phyloP scores from a whole-genome alignment of 768 basidiomycete species.

The Calocera cornea region DNA sequence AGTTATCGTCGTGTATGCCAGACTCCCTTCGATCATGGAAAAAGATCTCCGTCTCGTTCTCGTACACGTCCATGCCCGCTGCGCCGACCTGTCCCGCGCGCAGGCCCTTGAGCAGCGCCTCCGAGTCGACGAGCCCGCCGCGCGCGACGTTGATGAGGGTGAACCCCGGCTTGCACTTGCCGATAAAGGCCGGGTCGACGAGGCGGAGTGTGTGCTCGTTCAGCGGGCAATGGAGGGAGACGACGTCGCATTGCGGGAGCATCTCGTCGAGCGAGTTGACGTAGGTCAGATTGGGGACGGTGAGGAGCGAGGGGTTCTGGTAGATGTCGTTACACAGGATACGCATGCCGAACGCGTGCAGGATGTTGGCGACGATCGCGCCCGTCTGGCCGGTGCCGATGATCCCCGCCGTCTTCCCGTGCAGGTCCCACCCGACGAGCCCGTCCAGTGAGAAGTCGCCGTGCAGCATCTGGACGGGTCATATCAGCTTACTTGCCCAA shows the following conservation, averaged over 20 bases:
- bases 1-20: slow-evolving; percentile 16
- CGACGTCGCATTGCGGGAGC: slow-evolving; percentile 19
- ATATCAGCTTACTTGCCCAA: slow-evolving; percentile 12
- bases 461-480: slow-evolving; percentile 15
- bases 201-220: slow-evolving; percentile 19
- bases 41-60: slow-evolving; percentile 16
- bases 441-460: slow-evolving; percentile 18
- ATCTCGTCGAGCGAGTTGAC: slow-evolving; percentile 20
- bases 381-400: slow-evolving; percentile 26
- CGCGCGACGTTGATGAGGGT: slow-evolving; percentile 26
- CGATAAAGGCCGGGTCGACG: slow-evolving; percentile 19
- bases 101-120: slow-evolving; percentile 16
- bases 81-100: slow-evolving; percentile 14
- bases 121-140: slow-evolving; percentile 20
- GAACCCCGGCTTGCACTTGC: slow-evolving; percentile 18
- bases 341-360: slow-evolving; percentile 21
- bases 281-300: slow-evolving; percentile 14
- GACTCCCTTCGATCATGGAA: slow-evolving; percentile 13
- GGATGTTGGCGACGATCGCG: slow-evolving; percentile 18
- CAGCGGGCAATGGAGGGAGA: slow-evolving; percentile 26
- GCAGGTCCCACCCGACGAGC: slow-evolving; percentile 17
- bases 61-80: slow-evolving; percentile 18
- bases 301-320: slow-evolving; percentile 7
- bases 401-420: slow-evolving; percentile 23
- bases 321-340: slow-evolving; percentile 23